Conservation (phyloP, 306 rosid species). For the Myrica gale region DNA sequence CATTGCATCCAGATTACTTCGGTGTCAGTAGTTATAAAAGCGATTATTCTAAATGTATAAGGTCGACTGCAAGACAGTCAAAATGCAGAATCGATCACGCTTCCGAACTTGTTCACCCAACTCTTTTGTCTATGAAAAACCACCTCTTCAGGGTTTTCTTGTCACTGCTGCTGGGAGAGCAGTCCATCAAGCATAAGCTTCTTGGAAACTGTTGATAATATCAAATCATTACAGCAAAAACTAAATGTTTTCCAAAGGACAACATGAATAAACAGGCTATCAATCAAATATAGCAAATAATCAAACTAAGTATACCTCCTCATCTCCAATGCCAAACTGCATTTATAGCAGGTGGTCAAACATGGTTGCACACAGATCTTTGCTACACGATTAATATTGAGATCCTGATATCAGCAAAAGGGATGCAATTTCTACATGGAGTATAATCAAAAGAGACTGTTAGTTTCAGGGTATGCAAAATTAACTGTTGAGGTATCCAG, state of each 20-base stretch:
- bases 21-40: conserved; percentile 5
- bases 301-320: conserved; percentile 34
- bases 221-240: conserved; percentile 3
- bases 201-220: conserved; percentile 45
- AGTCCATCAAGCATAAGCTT: conserved; percentile 68
- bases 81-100: conserved; percentile 16
- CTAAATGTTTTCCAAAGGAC: conserved; percentile 6
- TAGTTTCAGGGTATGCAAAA: neutral
- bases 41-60: neutral
- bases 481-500: neutral
- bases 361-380: conserved; percentile 15
- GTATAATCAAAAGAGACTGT: neutral
- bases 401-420: neutral
- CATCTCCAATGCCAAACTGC: conserved; percentile 39
- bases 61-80: conserved; percentile 17
- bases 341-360: conserved; percentile 23
- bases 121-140: conserved; percentile 91
- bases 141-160: conserved; percentile 82
- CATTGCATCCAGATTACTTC: conserved; percentile 42
- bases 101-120: conserved; percentile 48
- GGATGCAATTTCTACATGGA: neutral
- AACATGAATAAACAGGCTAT: neutral
- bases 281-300: neutral
- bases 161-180: conserved; percentile 66
- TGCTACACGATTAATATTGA: neutral